Evolutionary conservation across 2,329 filamentous ascomycete genomes (phyloP).

Genomic region (Rhexocercosporidium sp.): DNA sequence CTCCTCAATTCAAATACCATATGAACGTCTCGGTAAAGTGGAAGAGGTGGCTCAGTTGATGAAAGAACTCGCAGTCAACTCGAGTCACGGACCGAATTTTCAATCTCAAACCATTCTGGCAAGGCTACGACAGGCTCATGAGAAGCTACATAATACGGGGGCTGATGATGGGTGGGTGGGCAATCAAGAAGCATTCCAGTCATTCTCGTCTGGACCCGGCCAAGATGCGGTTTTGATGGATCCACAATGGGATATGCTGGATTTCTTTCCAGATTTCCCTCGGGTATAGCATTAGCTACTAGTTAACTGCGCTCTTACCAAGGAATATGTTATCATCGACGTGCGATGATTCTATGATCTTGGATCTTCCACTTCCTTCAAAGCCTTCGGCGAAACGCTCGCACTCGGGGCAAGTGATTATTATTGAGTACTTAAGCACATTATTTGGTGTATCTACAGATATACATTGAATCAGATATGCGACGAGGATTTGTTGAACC

Average conservation of each 20-base stretch:
- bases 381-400: no score
- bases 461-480: no score
- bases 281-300: not conserved
- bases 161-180: not conserved
- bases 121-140: not conserved
- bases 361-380: no score
- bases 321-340: no score
- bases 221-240: slow-evolving; percentile 10
- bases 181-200: not conserved
- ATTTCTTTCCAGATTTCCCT: slow-evolving; percentile 12
- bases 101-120: not conserved
- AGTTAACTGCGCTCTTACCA: not conserved
- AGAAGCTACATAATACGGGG: not conserved
- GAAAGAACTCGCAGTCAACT: slow-evolving; percentile 28
- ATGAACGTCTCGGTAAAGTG: slow-evolving; percentile 9
- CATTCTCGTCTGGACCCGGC: not conserved
- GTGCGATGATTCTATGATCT: no score
- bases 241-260: slow-evolving; percentile 4
- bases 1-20: not conserved
- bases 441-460: no score
- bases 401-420: no score
- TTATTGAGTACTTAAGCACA: no score
- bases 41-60: slow-evolving; percentile 18
- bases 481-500: no score
- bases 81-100: slow-evolving; percentile 3